These are phyloP conservation scores for Cercophora sp. DNA, from an alignment of 495 filamentous ascomycete genomes.

Conservation along the genomic window DNA sequence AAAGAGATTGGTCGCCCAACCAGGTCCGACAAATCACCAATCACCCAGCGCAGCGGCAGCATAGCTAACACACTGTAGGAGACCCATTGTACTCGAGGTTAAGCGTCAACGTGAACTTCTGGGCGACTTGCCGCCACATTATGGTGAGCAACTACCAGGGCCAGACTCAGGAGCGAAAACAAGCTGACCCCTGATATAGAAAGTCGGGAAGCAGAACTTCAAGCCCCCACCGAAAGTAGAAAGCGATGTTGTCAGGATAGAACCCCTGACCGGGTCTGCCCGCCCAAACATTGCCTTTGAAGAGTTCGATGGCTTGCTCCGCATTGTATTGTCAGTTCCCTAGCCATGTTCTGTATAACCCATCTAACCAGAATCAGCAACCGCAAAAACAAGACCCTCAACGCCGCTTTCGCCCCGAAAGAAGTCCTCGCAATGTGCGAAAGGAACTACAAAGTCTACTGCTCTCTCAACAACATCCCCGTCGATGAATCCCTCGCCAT, in stretches of 20 bases:
- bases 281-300: conserved; percentile 84
- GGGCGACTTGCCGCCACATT: conserved; percentile 80
- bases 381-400: conserved; percentile 63
- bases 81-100: conserved; percentile 85
- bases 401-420: conserved; percentile 66
- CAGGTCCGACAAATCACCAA: conserved; percentile 31
- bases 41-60: no score
- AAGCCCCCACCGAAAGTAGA: conserved; percentile 90
- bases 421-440: conserved; percentile 79
- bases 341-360: conserved; percentile 41
- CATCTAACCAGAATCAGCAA: conserved; percentile 18
- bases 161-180: no score
- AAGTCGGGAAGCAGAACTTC: conserved; percentile 92
- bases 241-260: conserved; percentile 53
- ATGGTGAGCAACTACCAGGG: conserved; percentile 50
- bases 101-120: conserved; percentile 91
- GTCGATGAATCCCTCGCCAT: conserved; percentile 63
- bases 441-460: conserved; percentile 83
- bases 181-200: no score
- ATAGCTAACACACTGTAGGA: conserved; percentile 59
- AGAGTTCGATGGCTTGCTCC: conserved; percentile 87
- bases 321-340: conserved; percentile 62
- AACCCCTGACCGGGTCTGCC: conserved; percentile 51
- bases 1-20: conserved; percentile 29
- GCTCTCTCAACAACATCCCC: conserved; percentile 73